These are phyloP conservation scores for Macaranga tanarius DNA, from an alignment of 441 rosid genomes.

Conservation along the genomic window DNA sequence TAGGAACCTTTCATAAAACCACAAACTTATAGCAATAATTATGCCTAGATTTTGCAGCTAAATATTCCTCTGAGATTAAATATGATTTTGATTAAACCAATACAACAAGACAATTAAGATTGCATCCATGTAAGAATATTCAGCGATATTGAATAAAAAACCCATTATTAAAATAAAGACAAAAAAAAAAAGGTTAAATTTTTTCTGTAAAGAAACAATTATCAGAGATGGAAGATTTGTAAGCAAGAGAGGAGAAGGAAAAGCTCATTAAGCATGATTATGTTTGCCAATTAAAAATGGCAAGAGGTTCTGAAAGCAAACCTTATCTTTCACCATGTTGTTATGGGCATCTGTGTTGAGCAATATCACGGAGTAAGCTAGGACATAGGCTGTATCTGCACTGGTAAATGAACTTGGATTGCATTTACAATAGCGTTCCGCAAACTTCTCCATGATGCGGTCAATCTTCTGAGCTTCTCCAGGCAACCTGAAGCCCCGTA, in stretches of 20 bases:
- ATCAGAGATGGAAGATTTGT: slow-evolving; percentile 7
- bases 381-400: slow-evolving; percentile 98
- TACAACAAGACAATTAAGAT: background rate
- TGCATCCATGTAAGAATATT: background rate
- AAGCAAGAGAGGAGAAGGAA: background rate
- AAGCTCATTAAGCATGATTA: background rate
- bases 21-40: background rate
- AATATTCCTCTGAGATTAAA: slow-evolving; percentile 2
- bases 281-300: slow-evolving; percentile 5
- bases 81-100: background rate
- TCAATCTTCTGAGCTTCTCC: slow-evolving; percentile 99
- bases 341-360: slow-evolving; percentile 99
- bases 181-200: background rate
- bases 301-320: slow-evolving; percentile 34
- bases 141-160: background rate
- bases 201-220: background rate
- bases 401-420: slow-evolving; percentile 88
- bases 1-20: background rate
- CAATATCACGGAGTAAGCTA: slow-evolving; percentile 98
- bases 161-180: background rate
- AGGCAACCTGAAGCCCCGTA: slow-evolving; percentile 91
- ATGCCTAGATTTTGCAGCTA: background rate
- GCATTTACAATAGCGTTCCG: slow-evolving; percentile 97
- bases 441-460: slow-evolving; percentile 98
- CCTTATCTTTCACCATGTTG: slow-evolving; percentile 98